Evolutionary conservation across 495 filamentous ascomycete species (phyloP).

Genomic region (Amorphotheca resinae): DNA sequence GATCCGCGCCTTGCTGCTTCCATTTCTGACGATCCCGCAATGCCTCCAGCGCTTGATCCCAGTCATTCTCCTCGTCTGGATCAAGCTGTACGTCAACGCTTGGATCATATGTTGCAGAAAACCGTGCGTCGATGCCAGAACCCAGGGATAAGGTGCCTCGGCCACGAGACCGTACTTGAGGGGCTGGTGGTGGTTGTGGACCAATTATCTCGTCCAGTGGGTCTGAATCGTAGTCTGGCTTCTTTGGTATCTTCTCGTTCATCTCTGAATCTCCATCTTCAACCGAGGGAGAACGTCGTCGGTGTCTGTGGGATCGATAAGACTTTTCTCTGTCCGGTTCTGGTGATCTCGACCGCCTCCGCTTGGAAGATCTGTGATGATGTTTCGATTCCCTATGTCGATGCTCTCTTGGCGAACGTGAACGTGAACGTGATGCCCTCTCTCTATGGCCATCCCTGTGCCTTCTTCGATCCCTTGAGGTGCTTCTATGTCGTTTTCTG

Average conservation of each 20-base stretch:
- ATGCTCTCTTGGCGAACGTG: slow-evolving; percentile 18
- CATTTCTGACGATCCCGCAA: slow-evolving; percentile 71
- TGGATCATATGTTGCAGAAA: slow-evolving; percentile 68
- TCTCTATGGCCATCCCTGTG: slow-evolving; percentile 7
- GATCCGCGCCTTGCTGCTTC: slow-evolving; percentile 65
- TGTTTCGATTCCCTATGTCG: slow-evolving; percentile 18
- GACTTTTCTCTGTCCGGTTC: slow-evolving; percentile 7
- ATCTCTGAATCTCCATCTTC: background rate
- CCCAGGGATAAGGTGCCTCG: slow-evolving; percentile 46
- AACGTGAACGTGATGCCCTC: slow-evolving; percentile 21
- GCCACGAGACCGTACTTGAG: slow-evolving; percentile 52
- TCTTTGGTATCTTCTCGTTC: slow-evolving; percentile 1
- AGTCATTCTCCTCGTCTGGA: slow-evolving; percentile 51
- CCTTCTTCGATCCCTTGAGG: slow-evolving; percentile 1
- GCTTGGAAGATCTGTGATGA: slow-evolving; percentile 22
- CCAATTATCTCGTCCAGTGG: slow-evolving; percentile 71
- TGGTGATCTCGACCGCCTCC: slow-evolving; percentile 12
- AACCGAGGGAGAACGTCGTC: slow-evolving; percentile 1
- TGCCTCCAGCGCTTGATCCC: slow-evolving; percentile 74
- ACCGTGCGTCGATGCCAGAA: slow-evolving; percentile 73
- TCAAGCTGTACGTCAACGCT: slow-evolving; percentile 50
- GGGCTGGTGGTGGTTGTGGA: slow-evolving; percentile 48
- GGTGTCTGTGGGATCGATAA: slow-evolving; percentile 1
- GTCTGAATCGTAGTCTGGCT: slow-evolving; percentile 45
- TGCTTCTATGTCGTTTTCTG: slow-evolving; percentile 3